Base-by-base conservation (phyloP, 2,329 filamentous ascomycete genomes). In the Monosporascus sp. region DNA sequence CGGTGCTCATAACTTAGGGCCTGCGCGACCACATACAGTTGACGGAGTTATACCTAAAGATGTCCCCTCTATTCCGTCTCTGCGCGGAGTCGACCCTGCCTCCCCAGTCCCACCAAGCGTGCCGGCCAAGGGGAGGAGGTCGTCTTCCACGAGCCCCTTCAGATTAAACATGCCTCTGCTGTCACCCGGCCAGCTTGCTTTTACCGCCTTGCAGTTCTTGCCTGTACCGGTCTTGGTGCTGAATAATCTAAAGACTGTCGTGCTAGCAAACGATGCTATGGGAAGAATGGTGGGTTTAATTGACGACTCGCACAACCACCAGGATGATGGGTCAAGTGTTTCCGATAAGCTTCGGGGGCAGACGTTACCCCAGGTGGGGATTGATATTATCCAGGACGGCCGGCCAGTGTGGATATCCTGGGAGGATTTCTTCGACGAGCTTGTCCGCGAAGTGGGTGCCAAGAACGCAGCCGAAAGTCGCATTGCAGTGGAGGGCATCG, bases 231-330 rank as follows among this genome's bases (percentile, higher is more conserved):
- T 90, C 5, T 68, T 91, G 37, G 83, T 92, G 1, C 72, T 92
- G 37, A 86, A 85, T 49, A 82, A 78, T 37, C 64, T 81, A 31
- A 91, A 91, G 69, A 88, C 85, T 0, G 80, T 91, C 3, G 78
- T 88, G 1, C 69, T 91, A 41, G 88, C 87, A 34, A 92, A 92
- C 61, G 86, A 91, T 60, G 85, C 88, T 20, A 86, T 91, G 81
- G 86, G 84, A 1, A 78, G 83, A 52, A 71, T 92, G 62, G 71
- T 92, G 22, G 85, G 83, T 4, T 74, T 88, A 48, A 74, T 82
- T 26, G 58, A 65, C 3, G 73, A 76, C 17, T 69, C 74, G 22
- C 62, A 69, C 44, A 67, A 67, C 20, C 66, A 68, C n/a, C 66
- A 69, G 17, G 70, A 76, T 41, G 73, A 75, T 47, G 64, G 67